These are phyloP conservation scores for Termitomyces sp. DNA, from an alignment of 768 basidiomycete genomes.

Conservation along the genomic window DNA sequence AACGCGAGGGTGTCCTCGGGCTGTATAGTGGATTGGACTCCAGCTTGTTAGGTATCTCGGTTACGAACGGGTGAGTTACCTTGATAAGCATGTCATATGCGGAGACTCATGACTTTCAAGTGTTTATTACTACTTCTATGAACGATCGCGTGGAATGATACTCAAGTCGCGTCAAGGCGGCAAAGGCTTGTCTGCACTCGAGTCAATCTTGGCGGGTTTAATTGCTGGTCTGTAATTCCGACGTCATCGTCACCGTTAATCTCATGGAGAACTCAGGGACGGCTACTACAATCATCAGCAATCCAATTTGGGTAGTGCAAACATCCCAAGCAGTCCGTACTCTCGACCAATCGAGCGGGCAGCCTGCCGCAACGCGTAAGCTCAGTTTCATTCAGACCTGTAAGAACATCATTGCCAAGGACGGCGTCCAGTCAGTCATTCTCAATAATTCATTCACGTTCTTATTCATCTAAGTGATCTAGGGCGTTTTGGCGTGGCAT, in stretches of 20 bases:
- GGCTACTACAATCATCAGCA: conserved; percentile 82
- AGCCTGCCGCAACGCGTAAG: conserved; percentile 30
- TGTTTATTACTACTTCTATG: conserved; percentile 92
- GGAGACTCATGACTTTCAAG: conserved; percentile 29
- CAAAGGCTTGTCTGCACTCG: conserved; percentile 75
- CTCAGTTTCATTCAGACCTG: conserved; percentile 64
- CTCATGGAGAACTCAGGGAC: conserved; percentile 49
- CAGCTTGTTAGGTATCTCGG: conserved; percentile 82
- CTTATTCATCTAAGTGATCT: background rate
- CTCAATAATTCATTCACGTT: background rate
- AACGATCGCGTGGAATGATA: conserved; percentile 55
- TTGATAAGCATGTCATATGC: background rate
- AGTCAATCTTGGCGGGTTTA: conserved; percentile 84
- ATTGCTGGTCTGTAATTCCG: conserved; percentile 62
- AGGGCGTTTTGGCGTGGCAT: conserved; percentile 91
- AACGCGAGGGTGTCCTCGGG: conserved; percentile 77
- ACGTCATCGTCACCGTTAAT: background rate
- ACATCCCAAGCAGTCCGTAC: conserved; percentile 78
- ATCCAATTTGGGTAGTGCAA: conserved; percentile 97
- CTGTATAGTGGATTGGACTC: conserved; percentile 86
- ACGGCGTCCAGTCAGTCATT: conserved; percentile 47
- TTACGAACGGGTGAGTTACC: conserved; percentile 77
- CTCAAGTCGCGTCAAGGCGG: conserved; percentile 48
- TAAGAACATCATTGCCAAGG: conserved; percentile 61
- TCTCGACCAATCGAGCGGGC: conserved; percentile 28